phyloP scores from a whole-genome alignment of 768 basidiomycete genomes.

The Podaxis sp. region DNA sequence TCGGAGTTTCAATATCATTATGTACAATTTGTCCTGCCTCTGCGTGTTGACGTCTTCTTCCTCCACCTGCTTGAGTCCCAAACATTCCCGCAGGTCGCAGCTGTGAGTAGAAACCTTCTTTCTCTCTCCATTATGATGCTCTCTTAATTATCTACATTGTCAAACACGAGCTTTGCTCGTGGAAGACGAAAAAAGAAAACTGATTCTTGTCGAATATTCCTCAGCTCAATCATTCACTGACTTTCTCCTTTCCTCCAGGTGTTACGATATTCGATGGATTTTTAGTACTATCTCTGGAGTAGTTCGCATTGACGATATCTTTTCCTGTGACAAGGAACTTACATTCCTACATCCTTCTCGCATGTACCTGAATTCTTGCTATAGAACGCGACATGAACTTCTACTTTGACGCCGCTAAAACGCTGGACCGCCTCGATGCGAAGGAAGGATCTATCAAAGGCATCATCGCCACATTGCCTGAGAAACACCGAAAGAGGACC shows the following conservation, averaged over 20 bases:
- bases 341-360: neutral
- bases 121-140: slow-evolving; percentile 50
- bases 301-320: neutral
- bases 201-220: slow-evolving; percentile 28
- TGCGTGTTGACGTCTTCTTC: neutral
- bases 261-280: slow-evolving; percentile 7
- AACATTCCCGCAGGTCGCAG: neutral
- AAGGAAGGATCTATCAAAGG: slow-evolving; percentile 94
- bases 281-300: neutral
- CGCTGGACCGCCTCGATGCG: slow-evolving; percentile 81
- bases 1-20: slow-evolving; percentile 32
- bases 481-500: slow-evolving; percentile 74
- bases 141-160: slow-evolving; percentile 89
- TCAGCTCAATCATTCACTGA: slow-evolving; percentile 14
- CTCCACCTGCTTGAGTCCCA: neutral
- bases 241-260: neutral
- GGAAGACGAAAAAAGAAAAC: slow-evolving; percentile 45
- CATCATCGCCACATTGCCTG: slow-evolving; percentile 68
- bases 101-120: slow-evolving; percentile 20
- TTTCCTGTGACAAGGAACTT: slow-evolving; percentile 3
- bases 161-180: slow-evolving; percentile 53
- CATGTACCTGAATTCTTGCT: slow-evolving; percentile 27
- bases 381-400: slow-evolving; percentile 76
- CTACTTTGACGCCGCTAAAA: slow-evolving; percentile 86
- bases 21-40: neutral